Evolutionary conservation across 495 filamentous ascomycete species (phyloP).

Genomic region (Daldinia loculata): DNA sequence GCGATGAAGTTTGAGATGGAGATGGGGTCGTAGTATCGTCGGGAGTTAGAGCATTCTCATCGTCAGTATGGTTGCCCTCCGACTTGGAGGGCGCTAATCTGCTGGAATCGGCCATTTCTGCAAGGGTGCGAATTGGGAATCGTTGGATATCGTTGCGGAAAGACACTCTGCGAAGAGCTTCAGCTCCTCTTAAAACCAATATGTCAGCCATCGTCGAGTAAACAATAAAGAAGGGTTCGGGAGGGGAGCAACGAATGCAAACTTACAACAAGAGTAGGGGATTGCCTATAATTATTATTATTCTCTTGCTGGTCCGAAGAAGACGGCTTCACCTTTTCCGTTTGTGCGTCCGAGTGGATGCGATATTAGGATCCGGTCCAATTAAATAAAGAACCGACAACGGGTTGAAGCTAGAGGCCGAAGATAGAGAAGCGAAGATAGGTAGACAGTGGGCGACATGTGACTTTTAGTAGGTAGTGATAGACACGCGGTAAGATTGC

Average conservation of each 20-base stretch:
- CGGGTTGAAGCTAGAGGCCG: conserved; percentile 24
- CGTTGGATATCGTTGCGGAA: conserved; percentile 50
- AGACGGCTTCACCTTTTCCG: conserved; percentile 22
- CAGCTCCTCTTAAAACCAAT: conserved; percentile 50
- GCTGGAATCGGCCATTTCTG: conserved; percentile 58
- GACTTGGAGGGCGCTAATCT: conserved; percentile 49
- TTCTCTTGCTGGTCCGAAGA: conserved; percentile 21
- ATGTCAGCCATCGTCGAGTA: conserved; percentile 50
- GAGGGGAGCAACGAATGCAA: conserved; percentile 23
- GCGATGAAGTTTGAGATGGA: conserved; percentile 52
- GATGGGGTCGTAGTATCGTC: conserved; percentile 52
- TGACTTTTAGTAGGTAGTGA: conserved; percentile 22
- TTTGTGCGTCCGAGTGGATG: conserved; percentile 30
- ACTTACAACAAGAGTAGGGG: conserved; percentile 30
- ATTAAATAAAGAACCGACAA: conserved; percentile 30
- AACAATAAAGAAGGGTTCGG: conserved; percentile 23
- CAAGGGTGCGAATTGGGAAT: conserved; percentile 49
- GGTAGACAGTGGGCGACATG: conserved; percentile 23
- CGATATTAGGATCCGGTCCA: conserved; percentile 29
- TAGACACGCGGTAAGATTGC: conserved; percentile 37
- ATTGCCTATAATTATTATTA: conserved; percentile 32
- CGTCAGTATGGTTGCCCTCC: conserved; percentile 54
- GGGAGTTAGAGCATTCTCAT: conserved; percentile 54
- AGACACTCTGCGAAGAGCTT: conserved; percentile 50
- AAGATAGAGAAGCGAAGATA: conserved; percentile 6